A percentile compares a stretch with the other conserved stretches of the same genome.
Conservation (phyloP, 768 basidiomycete species). For the Asterophora lycoperdoides region DNA sequence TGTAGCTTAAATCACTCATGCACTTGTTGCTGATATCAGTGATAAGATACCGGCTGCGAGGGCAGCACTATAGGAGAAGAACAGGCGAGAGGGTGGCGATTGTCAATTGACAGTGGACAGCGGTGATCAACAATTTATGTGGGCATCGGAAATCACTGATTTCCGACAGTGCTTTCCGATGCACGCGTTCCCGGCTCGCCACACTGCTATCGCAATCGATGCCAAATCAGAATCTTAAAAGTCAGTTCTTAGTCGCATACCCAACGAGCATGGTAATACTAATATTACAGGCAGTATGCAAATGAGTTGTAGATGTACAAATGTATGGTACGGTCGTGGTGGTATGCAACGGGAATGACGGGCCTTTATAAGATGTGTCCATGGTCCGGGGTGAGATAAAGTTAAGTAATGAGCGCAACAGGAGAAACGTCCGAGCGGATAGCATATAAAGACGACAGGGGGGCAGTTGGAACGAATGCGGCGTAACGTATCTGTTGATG, state of each 20-base stretch:
- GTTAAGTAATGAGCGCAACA: too few species aligned
- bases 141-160: too few species aligned
- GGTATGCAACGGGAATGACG: not conserved
- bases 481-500: too few species aligned
- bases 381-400: not conserved
- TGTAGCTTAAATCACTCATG: not conserved
- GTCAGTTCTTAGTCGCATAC: not conserved
- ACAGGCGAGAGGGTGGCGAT: not conserved
- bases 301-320: not conserved
- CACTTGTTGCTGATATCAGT: conserved; percentile 1
- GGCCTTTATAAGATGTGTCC: not conserved
- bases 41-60: conserved; percentile 9
- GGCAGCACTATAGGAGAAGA: not conserved
- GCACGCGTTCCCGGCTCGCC: not conserved
- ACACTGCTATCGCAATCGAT: not conserved
- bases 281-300: not conserved
- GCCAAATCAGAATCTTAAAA: not conserved
- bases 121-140: not conserved
- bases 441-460: too few species aligned
- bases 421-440: not conserved
- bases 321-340: not conserved
- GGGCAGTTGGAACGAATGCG: too few species aligned
- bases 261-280: not conserved
- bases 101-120: not conserved
- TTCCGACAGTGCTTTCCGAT: not conserved